These are phyloP conservation scores for Lactarius sp. DNA, from an alignment of 768 basidiomycete genomes.

Conservation along the genomic window DNA sequence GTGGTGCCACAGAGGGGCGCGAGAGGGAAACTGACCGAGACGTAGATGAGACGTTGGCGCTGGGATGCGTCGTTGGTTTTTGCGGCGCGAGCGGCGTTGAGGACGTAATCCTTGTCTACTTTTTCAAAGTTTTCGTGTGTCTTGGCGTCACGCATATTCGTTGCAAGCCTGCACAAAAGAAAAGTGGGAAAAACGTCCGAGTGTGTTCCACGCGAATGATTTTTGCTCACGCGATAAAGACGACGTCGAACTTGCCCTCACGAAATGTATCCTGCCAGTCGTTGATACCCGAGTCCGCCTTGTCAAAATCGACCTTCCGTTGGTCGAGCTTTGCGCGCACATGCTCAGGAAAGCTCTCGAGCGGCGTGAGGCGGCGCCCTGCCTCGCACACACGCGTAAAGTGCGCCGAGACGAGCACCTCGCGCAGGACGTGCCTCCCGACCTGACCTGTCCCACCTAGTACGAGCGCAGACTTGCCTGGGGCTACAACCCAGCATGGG, in stretches of 20 bases:
- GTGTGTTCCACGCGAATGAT: background rate
- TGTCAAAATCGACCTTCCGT: constrained; percentile 64
- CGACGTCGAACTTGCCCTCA: constrained; percentile 62
- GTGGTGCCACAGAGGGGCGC: background rate
- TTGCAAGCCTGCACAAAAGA: constrained; percentile 47
- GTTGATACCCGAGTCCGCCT: constrained; percentile 33
- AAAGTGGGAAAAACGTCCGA: background rate
- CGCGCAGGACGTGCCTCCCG: constrained; percentile 54
- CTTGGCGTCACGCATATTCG: constrained; percentile 55
- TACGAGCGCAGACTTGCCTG: constrained; percentile 49
- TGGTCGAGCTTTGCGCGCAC: constrained; percentile 59
- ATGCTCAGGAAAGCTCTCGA: constrained; percentile 37
- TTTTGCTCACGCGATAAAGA: constrained; percentile 59
- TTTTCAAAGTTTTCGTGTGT: constrained; percentile 62
- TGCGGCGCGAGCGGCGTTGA: constrained; percentile 64
- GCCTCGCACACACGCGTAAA: constrained; percentile 62
- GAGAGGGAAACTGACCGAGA: constrained; percentile 47
- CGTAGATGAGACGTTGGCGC: constrained; percentile 60
- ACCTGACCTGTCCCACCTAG: constrained; percentile 69
- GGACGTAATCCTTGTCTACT: constrained; percentile 63
- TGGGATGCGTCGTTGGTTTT: constrained; percentile 47
- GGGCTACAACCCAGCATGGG: background rate
- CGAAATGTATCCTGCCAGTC: constrained; percentile 41
- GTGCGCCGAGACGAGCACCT: constrained; percentile 52
- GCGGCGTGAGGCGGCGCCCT: constrained; percentile 55